Evolutionary conservation across 352 stramenopile species (phyloP).

Genomic region (Pythium guiyangense): DNA sequence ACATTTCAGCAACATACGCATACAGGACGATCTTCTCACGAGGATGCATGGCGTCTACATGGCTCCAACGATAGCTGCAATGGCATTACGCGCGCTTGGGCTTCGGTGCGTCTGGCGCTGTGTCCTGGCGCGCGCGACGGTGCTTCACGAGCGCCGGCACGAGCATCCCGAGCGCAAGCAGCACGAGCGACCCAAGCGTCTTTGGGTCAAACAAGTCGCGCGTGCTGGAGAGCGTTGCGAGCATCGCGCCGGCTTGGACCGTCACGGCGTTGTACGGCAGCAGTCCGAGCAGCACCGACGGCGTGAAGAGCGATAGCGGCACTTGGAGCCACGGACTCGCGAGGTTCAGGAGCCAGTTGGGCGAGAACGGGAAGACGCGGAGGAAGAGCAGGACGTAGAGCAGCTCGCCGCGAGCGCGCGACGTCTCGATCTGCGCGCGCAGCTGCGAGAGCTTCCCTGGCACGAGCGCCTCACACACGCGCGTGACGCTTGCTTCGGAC

Average conservation of each 20-base stretch:
- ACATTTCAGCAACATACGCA: neutral
- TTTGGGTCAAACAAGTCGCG: constrained; percentile 58
- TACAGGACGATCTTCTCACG: neutral
- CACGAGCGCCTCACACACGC: constrained; percentile 52
- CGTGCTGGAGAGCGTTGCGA: constrained; percentile 61
- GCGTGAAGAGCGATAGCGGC: constrained; percentile 58
- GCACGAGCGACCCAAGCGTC: constrained; percentile 49
- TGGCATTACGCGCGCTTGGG: too few species aligned
- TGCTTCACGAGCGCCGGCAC: constrained; percentile 62
- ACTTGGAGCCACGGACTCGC: constrained; percentile 76
- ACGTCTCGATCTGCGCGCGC: constrained; percentile 48
- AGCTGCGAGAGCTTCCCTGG: constrained; percentile 52
- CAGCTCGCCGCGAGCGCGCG: constrained; percentile 37
- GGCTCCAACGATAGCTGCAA: too few species aligned
- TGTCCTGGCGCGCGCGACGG: neutral
- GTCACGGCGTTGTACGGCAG: constrained; percentile 85
- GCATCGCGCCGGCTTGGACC: constrained; percentile 68
- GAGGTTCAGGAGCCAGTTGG: constrained; percentile 85
- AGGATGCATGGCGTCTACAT: too few species aligned
- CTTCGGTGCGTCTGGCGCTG: neutral
- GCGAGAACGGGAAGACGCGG: constrained; percentile 77
- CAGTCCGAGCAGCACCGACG: constrained; percentile 58
- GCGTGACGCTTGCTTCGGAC: constrained; percentile 51
- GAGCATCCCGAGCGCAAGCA: constrained; percentile 63
- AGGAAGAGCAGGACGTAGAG: constrained; percentile 70